Evolutionary conservation across 331 rosid species (phyloP).

Genomic region (Stylosanthes scabra): DNA sequence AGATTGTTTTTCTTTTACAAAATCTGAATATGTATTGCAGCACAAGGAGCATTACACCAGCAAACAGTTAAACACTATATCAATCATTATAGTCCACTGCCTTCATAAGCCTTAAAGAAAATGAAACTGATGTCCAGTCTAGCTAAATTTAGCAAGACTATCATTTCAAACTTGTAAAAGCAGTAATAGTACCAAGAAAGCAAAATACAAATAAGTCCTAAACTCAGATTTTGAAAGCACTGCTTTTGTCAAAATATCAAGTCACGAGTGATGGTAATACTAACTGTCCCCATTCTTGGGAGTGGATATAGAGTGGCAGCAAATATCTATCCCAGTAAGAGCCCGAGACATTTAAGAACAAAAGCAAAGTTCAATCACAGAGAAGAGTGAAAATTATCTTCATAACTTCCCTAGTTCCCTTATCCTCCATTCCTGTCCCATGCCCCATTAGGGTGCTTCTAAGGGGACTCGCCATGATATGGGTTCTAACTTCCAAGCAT

Average conservation of each 20-base stretch:
- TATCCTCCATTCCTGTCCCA: no score
- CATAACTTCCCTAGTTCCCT: no score
- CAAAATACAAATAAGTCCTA: no score
- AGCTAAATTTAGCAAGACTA: constrained; percentile 20
- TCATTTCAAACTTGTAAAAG: constrained; percentile 1
- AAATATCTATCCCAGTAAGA: constrained; percentile 1
- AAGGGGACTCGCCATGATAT: no score
- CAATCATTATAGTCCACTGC: constrained; percentile 6
- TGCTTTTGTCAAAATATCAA: constrained; percentile 14
- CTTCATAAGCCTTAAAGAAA: no score
- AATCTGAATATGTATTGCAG: background rate
- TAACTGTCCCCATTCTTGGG: background rate
- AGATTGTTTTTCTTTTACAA: background rate
- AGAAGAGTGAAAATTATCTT: no score
- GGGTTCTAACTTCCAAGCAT: no score
- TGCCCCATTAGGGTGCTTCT: no score
- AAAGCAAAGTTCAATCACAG: no score
- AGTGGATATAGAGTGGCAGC: background rate
- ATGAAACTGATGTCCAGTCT: no score
- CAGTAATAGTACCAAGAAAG: no score
- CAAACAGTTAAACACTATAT: constrained; percentile 7
- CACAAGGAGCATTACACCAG: constrained; percentile 20
- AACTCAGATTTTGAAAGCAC: constrained; percentile 17
- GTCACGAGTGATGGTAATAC: background rate
- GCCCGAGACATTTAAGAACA: no score